These are phyloP conservation scores for Theileria orientalis DNA, from an alignment of 169 alveolate species.

Conservation along the genomic window DNA sequence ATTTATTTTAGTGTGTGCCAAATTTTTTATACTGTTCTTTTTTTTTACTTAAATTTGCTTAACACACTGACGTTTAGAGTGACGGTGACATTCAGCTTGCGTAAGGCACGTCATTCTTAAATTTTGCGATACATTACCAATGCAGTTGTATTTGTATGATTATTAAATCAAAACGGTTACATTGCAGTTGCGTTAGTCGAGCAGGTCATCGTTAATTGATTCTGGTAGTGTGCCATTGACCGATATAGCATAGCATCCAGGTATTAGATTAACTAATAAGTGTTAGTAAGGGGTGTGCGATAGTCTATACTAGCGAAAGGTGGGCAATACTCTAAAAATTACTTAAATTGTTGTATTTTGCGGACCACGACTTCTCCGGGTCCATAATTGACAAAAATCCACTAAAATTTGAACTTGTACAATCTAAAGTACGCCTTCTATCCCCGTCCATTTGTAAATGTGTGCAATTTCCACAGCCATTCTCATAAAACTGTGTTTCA, in stretches of 20 bases:
- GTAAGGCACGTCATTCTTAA: too few species aligned
- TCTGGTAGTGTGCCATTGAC: slow-evolving; percentile 84
- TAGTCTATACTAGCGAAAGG: too few species aligned
- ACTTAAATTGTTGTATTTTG: slow-evolving; percentile 80
- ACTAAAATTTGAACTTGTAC: slow-evolving; percentile 82
- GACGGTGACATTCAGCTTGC: too few species aligned
- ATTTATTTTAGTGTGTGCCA: too few species aligned
- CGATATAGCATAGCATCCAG: slow-evolving; percentile 87
- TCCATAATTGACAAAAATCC: slow-evolving; percentile 82
- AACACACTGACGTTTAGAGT: too few species aligned
- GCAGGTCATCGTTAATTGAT: slow-evolving; percentile 61
- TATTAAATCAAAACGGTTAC: background rate
- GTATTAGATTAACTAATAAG: slow-evolving; percentile 61
- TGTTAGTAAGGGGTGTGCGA: background rate
- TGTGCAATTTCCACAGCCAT: slow-evolving; percentile 87
- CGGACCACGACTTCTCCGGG: slow-evolving; percentile 87
- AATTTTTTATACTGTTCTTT: too few species aligned
- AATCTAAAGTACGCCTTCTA: slow-evolving; percentile 79
- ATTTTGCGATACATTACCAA: too few species aligned
- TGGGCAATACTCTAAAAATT: too few species aligned
- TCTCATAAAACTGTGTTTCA: slow-evolving; percentile 78
- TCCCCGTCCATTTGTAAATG: slow-evolving; percentile 85
- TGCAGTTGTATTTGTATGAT: too few species aligned
- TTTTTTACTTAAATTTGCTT: too few species aligned
- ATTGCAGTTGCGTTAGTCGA: background rate